Conservation (phyloP, 1,139 yeast genomes). For the Hansenula lynferdii region DNA sequence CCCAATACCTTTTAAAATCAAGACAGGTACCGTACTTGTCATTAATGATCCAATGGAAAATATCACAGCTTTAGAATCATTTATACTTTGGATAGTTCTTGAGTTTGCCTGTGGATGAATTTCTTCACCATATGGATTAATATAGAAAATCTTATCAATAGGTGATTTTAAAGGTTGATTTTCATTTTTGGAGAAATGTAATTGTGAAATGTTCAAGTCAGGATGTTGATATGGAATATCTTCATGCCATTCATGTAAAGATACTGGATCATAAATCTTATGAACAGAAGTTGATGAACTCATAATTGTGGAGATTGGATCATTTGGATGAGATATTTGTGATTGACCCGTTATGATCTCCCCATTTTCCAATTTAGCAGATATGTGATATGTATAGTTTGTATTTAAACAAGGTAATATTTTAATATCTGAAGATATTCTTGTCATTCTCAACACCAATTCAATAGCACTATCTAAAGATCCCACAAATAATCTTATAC, state of each 20-base stretch:
- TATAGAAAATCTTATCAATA: constrained; percentile 67
- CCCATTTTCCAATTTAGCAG: constrained; percentile 71
- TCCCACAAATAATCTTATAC: constrained; percentile 77
- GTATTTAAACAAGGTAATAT: constrained; percentile 84
- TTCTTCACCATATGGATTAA: constrained; percentile 87
- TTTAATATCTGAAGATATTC: constrained; percentile 47
- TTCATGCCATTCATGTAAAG: constrained; percentile 23
- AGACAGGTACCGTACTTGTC: constrained; percentile 80
- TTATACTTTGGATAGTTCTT: constrained; percentile 51
- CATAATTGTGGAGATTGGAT: constrained; percentile 3
- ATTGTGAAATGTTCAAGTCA: constrained; percentile 65
- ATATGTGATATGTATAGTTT: constrained; percentile 80
- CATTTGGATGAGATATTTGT: constrained; percentile 80
- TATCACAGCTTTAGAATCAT: constrained; percentile 50
- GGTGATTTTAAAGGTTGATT: constrained; percentile 69
- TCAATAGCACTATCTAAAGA: constrained; percentile 83
- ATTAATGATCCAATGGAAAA: constrained; percentile 85
- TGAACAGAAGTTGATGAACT: constrained; percentile 4
- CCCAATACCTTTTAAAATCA: constrained; percentile 72
- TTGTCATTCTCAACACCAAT: constrained; percentile 61
- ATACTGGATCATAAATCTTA: constrained; percentile 1
- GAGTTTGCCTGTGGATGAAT: constrained; percentile 73
- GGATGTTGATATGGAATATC: constrained; percentile 70
- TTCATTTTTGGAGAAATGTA: constrained; percentile 59
- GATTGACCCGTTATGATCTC: constrained; percentile 86